Evolutionary conservation across 108 stramenopile species (phyloP).

Genomic region (Nitzschia putrida): DNA sequence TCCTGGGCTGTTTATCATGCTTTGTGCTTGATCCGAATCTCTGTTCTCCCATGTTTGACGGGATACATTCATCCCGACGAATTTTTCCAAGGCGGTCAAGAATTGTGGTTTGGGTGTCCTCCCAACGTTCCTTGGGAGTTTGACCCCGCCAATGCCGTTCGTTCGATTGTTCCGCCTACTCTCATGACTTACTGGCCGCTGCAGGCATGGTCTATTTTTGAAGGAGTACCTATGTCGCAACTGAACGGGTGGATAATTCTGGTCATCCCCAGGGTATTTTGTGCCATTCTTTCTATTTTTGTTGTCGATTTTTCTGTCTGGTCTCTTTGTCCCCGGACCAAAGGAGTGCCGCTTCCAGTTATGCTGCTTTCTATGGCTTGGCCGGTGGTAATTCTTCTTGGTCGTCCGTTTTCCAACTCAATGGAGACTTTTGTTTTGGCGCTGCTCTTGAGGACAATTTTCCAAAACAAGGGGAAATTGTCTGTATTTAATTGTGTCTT

Average conservation of each 20-base stretch:
- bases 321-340: constrained; percentile 11
- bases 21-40: constrained; percentile 24
- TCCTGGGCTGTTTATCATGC: constrained; percentile 39
- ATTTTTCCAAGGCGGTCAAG: constrained; percentile 84
- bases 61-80: constrained; percentile 88
- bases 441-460: constrained; percentile 45
- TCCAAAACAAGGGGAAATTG: constrained; percentile 2
- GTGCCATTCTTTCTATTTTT: constrained; percentile 60
- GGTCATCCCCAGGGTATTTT: constrained; percentile 66
- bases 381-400: constrained; percentile 59
- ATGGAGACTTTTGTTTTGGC: constrained; percentile 71
- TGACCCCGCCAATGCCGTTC: constrained; percentile 68
- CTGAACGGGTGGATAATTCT: constrained; percentile 64
- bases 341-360: constrained; percentile 35
- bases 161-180: constrained; percentile 70
- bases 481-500: constrained; percentile 13
- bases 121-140: constrained; percentile 74
- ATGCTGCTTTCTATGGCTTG: constrained; percentile 68
- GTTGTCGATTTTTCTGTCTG: constrained; percentile 62
- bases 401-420: constrained; percentile 80
- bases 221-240: constrained; percentile 21
- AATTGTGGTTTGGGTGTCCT: constrained; percentile 67
- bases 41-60: constrained; percentile 40
- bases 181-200: constrained; percentile 71
- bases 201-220: constrained; percentile 35